Evolutionary conservation across 2,329 filamentous ascomycete species (phyloP), one percentile per base, ranked within the genome.

Genomic region (Periconia sp.): DNA sequence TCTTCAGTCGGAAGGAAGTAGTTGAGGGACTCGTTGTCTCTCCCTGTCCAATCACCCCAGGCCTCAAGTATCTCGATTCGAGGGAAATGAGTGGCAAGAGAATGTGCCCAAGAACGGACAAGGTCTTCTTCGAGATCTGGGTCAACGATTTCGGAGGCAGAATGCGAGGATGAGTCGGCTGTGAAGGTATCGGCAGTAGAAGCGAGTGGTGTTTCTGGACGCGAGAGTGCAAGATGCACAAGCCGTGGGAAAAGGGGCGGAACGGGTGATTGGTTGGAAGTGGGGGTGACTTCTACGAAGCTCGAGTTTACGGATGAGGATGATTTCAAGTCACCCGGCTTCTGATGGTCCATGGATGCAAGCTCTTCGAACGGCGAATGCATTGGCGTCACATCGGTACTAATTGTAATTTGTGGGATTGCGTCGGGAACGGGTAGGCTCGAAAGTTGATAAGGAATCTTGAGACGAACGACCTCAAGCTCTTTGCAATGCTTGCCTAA

Each of bases 1-100:
- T 65, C 63, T 23, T 65, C 53, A 3, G 49, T 54, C 1, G 64
- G 64, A 2, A 68, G 34, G n/a, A 66, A 56, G 46, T 69, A 69
- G 11, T 56, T 59, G 16, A 65, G 47, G 1, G 48, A 59, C 25
- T 65, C 58, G 21, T 56, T 57, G 30, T 65, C 61, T n/a, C 57
- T 44, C 1, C 64, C 61, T 1, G 50, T 54, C 42, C 50, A 62
- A 19, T 68, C 63, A 24, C 63, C 56, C 65, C 65, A 69, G 1
- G 64, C 63, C 43, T 69, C 64, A 1, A 68, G 48, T 2, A 65
- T 54, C 25, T 68, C 60, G 7, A 68, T 50, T 15, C 39, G 37
- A 19, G 65, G 64, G 18, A 66, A 67, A 18, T 65, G 57, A 1
- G 43, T 45, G 11, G 59, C 46, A 1, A 68, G 38, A 4, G 58